Evolutionary conservation across 2,329 filamentous ascomycete genomes (phyloP).

Genomic region (Phyllosticta paracitricarpa): DNA sequence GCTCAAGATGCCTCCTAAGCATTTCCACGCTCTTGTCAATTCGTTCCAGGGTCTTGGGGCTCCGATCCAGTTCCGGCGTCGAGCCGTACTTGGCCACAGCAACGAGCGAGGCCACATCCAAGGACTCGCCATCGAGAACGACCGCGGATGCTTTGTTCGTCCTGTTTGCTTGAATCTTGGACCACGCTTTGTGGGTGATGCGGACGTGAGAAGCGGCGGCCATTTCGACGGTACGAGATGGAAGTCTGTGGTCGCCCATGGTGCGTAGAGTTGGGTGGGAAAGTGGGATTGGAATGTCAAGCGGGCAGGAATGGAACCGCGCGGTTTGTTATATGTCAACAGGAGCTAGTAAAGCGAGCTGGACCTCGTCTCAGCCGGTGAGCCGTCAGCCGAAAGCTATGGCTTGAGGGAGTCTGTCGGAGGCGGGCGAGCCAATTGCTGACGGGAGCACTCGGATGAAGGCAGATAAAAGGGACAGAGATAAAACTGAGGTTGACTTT

Average conservation of each 20-base stretch:
- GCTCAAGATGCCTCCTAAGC: conserved; percentile 6
- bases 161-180: not conserved
- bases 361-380: not conserved
- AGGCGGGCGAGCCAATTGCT: not conserved
- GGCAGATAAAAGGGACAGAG: not conserved
- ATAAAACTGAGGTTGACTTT: not conserved
- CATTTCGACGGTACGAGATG: not conserved
- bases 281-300: not conserved
- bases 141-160: not conserved
- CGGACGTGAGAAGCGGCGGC: not conserved
- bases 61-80: not conserved
- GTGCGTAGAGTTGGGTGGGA: not conserved
- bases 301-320: not conserved
- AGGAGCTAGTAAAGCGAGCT: not conserved
- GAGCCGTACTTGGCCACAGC: conserved; percentile 10
- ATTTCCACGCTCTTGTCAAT: conserved; percentile 8
- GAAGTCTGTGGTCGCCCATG: conserved; percentile 1
- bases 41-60: not conserved
- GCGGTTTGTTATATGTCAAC: not conserved
- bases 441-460: not conserved
- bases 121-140: conserved; percentile 3
- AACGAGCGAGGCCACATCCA: conserved; percentile 2
- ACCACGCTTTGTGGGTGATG: not conserved
- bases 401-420: not conserved
- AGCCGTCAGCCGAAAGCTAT: not conserved